These are phyloP conservation scores for Gonapodya prolifera DNA, from an alignment of 192 early-diverging fungal genomes.

Conservation along the genomic window DNA sequence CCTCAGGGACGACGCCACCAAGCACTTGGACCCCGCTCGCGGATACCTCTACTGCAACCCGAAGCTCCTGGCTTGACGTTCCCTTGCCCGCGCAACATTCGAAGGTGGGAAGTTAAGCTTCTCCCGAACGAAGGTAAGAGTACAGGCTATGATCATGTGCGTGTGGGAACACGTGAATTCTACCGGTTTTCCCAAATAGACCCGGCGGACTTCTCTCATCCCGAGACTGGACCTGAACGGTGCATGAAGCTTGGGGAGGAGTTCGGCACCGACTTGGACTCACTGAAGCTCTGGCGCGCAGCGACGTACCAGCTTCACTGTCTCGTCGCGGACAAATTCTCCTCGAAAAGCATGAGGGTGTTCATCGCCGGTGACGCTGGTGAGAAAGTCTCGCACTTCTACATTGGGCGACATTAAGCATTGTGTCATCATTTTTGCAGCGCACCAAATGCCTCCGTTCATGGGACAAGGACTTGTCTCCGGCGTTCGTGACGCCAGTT, in stretches of 20 bases:
- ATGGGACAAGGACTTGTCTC: conserved; percentile 23
- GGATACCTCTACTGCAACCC: background rate
- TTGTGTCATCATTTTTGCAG: too few relatives aligned
- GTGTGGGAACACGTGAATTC: background rate
- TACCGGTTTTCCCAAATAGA: background rate
- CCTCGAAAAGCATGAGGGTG: background rate
- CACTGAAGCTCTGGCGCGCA: background rate
- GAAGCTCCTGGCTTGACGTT: background rate
- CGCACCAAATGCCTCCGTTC: background rate
- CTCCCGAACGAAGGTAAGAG: background rate
- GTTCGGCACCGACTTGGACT: background rate
- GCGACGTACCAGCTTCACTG: background rate
- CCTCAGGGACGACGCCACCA: background rate
- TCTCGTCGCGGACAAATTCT: background rate
- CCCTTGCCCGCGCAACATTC: background rate
- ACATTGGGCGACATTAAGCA: too few relatives aligned
- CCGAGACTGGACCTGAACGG: background rate
- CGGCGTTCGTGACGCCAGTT: conserved; percentile 27
- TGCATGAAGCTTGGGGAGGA: background rate
- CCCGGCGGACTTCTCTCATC: background rate
- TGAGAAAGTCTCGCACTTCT: too few relatives aligned
- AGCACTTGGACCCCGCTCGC: background rate
- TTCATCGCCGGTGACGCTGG: background rate
- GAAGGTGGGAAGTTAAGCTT: background rate
- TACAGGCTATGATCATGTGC: background rate